These are phyloP conservation scores for Psilocybe cyanescens DNA, from an alignment of 768 basidiomycete genomes.

Conservation along the genomic window DNA sequence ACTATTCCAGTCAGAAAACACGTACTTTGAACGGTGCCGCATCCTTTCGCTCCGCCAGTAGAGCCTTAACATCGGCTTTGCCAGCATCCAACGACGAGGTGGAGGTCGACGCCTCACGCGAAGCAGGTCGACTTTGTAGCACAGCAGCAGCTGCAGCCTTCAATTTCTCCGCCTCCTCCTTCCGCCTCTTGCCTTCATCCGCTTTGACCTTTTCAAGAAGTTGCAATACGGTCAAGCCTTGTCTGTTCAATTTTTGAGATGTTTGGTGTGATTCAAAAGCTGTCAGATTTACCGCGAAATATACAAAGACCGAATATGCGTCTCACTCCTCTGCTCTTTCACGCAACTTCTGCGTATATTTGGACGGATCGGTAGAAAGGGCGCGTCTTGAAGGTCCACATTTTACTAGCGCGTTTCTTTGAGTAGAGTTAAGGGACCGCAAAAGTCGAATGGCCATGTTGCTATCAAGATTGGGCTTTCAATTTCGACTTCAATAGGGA, in stretches of 20 bases:
- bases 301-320: constrained; percentile 13
- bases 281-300: constrained; percentile 16
- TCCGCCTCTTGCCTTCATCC: constrained; percentile 19
- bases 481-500: too few species aligned
- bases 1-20: background rate
- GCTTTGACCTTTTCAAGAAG: constrained; percentile 29
- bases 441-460: constrained; percentile 16
- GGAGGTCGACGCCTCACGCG: background rate
- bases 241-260: constrained; percentile 33
- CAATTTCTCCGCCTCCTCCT: constrained; percentile 28
- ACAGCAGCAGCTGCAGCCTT: constrained; percentile 21
- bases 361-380: constrained; percentile 30
- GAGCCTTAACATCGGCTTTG: constrained; percentile 5
- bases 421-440: constrained; percentile 4
- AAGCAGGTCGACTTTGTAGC: constrained; percentile 7
- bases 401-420: background rate
- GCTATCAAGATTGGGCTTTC: background rate
- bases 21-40: constrained; percentile 24
- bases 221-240: constrained; percentile 40
- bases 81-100: background rate
- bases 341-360: constrained; percentile 74
- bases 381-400: background rate
- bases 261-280: background rate
- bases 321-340: constrained; percentile 65
- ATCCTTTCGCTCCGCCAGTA: constrained; percentile 23